phyloP scores from a whole-genome alignment of 257 asterid genomes.

The Solanum appendiculatum region DNA sequence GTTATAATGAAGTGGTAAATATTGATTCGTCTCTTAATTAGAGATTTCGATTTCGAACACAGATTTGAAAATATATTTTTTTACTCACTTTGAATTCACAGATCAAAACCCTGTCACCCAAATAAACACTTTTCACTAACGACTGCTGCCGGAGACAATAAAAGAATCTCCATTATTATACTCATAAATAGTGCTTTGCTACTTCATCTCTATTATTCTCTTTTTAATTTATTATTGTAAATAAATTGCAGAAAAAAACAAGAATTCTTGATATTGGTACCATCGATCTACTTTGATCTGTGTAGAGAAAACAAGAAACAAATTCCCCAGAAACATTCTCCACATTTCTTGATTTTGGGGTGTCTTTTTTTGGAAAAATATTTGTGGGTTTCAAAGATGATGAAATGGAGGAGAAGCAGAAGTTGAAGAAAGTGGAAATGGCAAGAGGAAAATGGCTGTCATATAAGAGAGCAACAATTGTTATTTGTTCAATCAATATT shows the following conservation, averaged over 20 bases:
- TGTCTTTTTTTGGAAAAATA: neutral
- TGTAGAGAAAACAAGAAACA: neutral
- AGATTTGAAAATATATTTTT: too few species aligned
- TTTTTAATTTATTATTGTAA: neutral
- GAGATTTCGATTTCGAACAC: too few species aligned
- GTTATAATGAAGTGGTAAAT: too few species aligned
- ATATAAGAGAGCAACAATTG: slow-evolving; percentile 60
- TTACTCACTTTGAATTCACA: neutral
- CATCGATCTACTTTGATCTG: slow-evolving; percentile 14
- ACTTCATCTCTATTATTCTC: neutral
- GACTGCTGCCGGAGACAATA: neutral
- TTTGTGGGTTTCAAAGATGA: slow-evolving; percentile 14
- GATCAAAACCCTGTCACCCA: neutral
- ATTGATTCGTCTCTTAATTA: too few species aligned
- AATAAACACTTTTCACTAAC: neutral
- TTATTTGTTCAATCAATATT: slow-evolving; percentile 63
- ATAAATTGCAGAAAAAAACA: neutral
- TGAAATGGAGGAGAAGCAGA: slow-evolving; percentile 45
- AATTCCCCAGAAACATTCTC: neutral
- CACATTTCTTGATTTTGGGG: neutral
- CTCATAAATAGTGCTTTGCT: neutral
- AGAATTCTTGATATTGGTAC: neutral
- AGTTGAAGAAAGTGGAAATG: slow-evolving; percentile 29
- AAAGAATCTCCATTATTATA: neutral
- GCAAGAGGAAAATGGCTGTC: slow-evolving; percentile 71